Percentiles rank a stretch among this genome's conserved stretches.
These are phyloP conservation scores for Irpex sp. DNA, from an alignment of 1,284 basidiomycete genomes.

Conservation along the genomic window DNA sequence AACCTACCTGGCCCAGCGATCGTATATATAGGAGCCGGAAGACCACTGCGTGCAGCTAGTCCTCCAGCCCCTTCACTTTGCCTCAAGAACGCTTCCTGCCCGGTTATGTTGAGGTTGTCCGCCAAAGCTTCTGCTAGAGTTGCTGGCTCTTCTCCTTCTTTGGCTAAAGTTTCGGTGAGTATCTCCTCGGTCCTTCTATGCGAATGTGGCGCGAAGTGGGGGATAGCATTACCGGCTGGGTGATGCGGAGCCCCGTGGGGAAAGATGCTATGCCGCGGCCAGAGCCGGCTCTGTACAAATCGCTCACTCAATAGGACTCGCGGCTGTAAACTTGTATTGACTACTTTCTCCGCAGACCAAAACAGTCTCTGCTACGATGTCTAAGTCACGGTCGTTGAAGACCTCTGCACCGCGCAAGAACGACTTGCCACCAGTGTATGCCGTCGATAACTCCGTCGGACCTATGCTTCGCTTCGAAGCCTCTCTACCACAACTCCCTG, in stretches of 20 bases:
- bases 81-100: not conserved
- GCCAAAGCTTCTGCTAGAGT: conserved; percentile 9
- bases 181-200: not conserved
- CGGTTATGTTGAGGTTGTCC: conserved; percentile 16
- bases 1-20: conserved; percentile 4
- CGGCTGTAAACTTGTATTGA: not conserved
- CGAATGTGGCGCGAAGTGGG: not conserved
- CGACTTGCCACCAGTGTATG: conserved; percentile 38
- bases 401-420: conserved; percentile 30
- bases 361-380: conserved; percentile 21
- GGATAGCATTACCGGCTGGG: not conserved
- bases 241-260: not conserved
- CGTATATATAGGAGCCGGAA: not conserved
- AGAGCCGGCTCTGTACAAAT: no score
- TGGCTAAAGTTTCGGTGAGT: conserved; percentile 14
- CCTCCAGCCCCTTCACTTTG: conserved; percentile 1
- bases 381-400: conserved; percentile 30
- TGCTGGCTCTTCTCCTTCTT: conserved; percentile 8
- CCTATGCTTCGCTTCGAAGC: conserved; percentile 82
- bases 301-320: not conserved
- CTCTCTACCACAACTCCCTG: conserved; percentile 79
- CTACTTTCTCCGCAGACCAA: not conserved
- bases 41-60: conserved; percentile 1
- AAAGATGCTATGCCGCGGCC: not conserved
- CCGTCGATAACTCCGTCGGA: conserved; percentile 44